phyloP scores from a whole-genome alignment of 768 basidiomycete species.

The Lactifluus volemus region DNA sequence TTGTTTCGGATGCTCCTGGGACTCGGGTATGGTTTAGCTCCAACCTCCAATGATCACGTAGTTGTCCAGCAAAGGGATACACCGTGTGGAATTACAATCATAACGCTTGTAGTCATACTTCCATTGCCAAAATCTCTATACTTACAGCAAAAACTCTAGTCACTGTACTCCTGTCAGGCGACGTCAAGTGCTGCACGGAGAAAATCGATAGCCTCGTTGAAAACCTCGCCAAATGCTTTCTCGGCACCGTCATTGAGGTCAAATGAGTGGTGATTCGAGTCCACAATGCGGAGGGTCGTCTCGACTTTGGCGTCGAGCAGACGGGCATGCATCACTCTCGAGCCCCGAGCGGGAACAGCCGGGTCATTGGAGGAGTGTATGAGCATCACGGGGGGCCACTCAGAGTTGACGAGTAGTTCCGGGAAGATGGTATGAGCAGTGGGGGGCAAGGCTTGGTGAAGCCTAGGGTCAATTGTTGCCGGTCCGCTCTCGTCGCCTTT shows the following conservation, averaged over 20 bases:
- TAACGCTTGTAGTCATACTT: neutral
- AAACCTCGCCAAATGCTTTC: conserved; percentile 32
- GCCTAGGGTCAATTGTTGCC: neutral
- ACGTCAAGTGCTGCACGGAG: conserved; percentile 16
- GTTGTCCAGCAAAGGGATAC: too few relatives aligned
- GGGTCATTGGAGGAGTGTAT: conserved; percentile 43
- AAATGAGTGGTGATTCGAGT: conserved; percentile 50
- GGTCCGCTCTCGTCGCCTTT: neutral
- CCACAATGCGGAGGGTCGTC: conserved; percentile 30
- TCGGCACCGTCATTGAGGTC: conserved; percentile 43
- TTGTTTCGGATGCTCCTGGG: too few relatives aligned
- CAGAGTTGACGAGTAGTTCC: conserved; percentile 30
- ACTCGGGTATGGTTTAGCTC: too few relatives aligned
- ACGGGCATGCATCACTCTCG: conserved; percentile 28
- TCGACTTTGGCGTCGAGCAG: conserved; percentile 31
- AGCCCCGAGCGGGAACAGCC: conserved; percentile 37
- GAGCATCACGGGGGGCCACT: conserved; percentile 40
- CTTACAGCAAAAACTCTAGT: neutral
- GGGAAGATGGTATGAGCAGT: conserved; percentile 37
- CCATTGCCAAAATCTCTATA: neutral
- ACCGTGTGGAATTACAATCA: too few relatives aligned
- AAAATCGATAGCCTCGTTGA: conserved; percentile 26
- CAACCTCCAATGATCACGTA: too few relatives aligned
- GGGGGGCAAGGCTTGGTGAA: conserved; percentile 22
- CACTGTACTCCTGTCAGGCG: neutral